phyloP scores from a whole-genome alignment of 176 grass and related monocot species.

The Coix lacrymajobi region DNA sequence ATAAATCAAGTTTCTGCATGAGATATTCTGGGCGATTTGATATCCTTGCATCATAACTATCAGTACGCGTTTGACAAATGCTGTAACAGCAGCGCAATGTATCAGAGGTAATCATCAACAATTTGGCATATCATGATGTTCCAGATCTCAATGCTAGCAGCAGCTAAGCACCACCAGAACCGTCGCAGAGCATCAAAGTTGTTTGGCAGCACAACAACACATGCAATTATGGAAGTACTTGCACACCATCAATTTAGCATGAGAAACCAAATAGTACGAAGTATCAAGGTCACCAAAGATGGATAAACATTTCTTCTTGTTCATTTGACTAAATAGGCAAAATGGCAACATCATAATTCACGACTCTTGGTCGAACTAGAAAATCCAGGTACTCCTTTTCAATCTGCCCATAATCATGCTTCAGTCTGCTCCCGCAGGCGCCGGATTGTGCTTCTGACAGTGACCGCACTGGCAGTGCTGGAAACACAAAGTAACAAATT shows the following conservation, averaged over 20 bases:
- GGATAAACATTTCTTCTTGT: neutral
- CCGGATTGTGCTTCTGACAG: slow-evolving; percentile 72
- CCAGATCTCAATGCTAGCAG: neutral
- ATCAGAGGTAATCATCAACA: neutral
- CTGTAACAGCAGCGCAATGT: neutral
- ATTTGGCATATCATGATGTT: neutral
- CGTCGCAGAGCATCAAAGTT: neutral
- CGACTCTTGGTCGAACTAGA: slow-evolving; percentile 6
- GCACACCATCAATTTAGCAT: slow-evolving; percentile 11
- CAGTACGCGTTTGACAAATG: neutral
- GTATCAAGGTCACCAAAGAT: neutral
- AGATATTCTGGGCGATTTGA: neutral
- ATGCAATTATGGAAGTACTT: neutral
- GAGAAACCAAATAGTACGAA: neutral
- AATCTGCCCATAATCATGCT: slow-evolving; percentile 18
- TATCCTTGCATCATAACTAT: neutral
- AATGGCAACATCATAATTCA: neutral
- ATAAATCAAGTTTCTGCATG: neutral
- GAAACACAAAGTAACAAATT: slow-evolving; percentile 7
- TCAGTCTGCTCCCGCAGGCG: slow-evolving; percentile 84
- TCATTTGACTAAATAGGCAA: neutral
- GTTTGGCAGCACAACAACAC: neutral
- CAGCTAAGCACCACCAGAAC: neutral
- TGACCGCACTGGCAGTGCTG: slow-evolving; percentile 74
- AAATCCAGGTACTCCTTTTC: neutral